Percentiles rank a stretch among this genome's conserved stretches.
These are phyloP conservation scores for Macroventuria anomochaeta DNA, from an alignment of 2,329 filamentous ascomycete species.

Conservation along the genomic window DNA sequence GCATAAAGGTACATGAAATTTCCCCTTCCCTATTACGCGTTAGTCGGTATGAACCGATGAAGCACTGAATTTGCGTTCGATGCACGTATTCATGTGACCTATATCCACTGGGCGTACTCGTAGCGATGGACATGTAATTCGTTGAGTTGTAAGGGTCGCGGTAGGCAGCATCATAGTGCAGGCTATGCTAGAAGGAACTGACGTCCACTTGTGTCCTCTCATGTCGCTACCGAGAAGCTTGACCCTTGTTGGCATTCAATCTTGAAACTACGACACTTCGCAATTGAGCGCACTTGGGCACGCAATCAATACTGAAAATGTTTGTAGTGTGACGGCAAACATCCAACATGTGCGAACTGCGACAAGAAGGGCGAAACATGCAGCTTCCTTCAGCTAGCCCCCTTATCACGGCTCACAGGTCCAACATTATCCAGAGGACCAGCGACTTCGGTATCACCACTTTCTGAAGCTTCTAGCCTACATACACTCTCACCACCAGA, in stretches of 20 bases:
- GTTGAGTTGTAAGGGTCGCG: no score
- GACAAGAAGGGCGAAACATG: slow-evolving; percentile 41
- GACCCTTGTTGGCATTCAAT: neutral
- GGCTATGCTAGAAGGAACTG: neutral
- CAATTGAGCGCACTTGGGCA: neutral
- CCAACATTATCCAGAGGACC: slow-evolving; percentile 2
- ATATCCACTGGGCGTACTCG: neutral
- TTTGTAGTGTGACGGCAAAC: slow-evolving; percentile 41
- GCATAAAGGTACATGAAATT: slow-evolving; percentile 39
- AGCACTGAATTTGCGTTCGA: neutral
- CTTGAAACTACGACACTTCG: neutral
- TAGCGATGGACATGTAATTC: neutral
- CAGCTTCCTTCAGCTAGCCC: slow-evolving; percentile 43
- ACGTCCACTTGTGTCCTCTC: neutral
- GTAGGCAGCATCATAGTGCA: no score
- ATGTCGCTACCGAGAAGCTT: neutral
- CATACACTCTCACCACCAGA: slow-evolving; percentile 15
- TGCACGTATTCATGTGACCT: neutral
- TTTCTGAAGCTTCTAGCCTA: slow-evolving; percentile 8
- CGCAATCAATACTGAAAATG: slow-evolving; percentile 20
- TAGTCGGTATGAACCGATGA: neutral
- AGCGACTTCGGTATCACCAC: slow-evolving; percentile 16
- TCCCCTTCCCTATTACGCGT: neutral
- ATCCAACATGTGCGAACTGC: slow-evolving; percentile 44
- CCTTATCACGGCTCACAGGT: slow-evolving; percentile 39